These are phyloP conservation scores for Pseudohalonectria lignicola DNA, from an alignment of 2,329 filamentous ascomycete species.

Conservation along the genomic window DNA sequence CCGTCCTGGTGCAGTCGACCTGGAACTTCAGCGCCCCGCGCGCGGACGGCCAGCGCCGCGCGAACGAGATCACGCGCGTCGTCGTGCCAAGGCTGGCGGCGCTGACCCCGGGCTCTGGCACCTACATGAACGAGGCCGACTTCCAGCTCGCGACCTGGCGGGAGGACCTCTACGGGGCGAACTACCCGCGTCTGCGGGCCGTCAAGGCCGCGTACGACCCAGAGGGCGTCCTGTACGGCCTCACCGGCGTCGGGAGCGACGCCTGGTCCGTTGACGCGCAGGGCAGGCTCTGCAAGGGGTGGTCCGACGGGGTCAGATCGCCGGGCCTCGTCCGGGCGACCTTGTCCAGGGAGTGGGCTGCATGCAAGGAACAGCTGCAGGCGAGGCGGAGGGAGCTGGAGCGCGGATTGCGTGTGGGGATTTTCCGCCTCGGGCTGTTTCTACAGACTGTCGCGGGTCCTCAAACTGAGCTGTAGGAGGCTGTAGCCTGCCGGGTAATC, in stretches of 20 bases:
- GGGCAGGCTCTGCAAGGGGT: neutral
- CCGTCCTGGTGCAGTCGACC: neutral
- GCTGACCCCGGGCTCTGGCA: slow-evolving; percentile 13
- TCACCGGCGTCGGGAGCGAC: slow-evolving; percentile 28
- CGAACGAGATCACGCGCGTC: slow-evolving; percentile 9
- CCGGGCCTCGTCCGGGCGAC: too few species aligned
- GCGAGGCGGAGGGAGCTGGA: too few species aligned
- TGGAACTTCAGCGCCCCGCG: slow-evolving; percentile 15
- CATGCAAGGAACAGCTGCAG: too few species aligned
- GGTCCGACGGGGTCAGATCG: too few species aligned
- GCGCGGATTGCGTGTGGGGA: too few species aligned
- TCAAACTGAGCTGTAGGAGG: too few species aligned
- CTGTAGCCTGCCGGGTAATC: too few species aligned
- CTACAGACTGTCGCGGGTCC: too few species aligned
- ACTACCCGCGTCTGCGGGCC: slow-evolving; percentile 18
- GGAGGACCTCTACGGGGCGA: slow-evolving; percentile 22
- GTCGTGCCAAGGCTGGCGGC: too few species aligned
- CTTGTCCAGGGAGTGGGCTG: too few species aligned
- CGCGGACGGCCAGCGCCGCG: too few species aligned
- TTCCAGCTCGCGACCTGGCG: slow-evolving; percentile 21
- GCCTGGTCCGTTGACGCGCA: slow-evolving; percentile 21
- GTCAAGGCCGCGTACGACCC: slow-evolving; percentile 33
- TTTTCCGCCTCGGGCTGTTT: too few species aligned
- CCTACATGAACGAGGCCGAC: slow-evolving; percentile 13
- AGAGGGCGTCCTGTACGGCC: slow-evolving; percentile 24